These are phyloP conservation scores for Candida sp. DNA, from an alignment of 1,139 yeast species.

Conservation along the genomic window DNA sequence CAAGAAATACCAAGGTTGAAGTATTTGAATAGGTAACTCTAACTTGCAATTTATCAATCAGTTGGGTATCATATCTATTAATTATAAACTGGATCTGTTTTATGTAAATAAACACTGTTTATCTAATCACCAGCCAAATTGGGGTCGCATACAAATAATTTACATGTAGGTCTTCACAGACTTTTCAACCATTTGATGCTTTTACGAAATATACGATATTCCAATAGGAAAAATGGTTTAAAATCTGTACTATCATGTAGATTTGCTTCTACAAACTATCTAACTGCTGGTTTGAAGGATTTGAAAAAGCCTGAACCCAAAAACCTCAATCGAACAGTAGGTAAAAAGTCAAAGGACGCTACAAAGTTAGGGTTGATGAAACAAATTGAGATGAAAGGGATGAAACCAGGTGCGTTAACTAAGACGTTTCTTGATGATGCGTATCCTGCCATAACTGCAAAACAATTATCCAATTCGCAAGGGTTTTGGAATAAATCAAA, in stretches of 20 bases:
- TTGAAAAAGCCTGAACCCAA: not conserved
- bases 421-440: conserved; percentile 6
- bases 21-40: too few relatives aligned
- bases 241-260: not conserved
- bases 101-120: too few relatives aligned
- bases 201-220: not conserved
- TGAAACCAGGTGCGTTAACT: conserved; percentile 3
- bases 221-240: not conserved
- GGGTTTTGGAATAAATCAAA: conserved; percentile 43
- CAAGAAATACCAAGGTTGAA: too few relatives aligned
- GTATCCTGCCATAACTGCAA: conserved; percentile 6
- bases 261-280: not conserved
- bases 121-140: too few relatives aligned
- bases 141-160: too few relatives aligned
- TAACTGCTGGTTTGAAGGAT: conserved; percentile 1
- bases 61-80: too few relatives aligned
- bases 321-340: not conserved
- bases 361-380: not conserved
- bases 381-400: not conserved
- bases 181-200: not conserved
- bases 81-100: too few relatives aligned
- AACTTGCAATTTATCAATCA: too few relatives aligned
- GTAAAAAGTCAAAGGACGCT: not conserved
- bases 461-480: conserved; percentile 13
- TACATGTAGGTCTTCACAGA: too few relatives aligned